Evolutionary conservation across 1,284 basidiomycete species (phyloP), one percentile per base, ranked within the genome.

Genomic region (Singerocomus inundabilis): DNA sequence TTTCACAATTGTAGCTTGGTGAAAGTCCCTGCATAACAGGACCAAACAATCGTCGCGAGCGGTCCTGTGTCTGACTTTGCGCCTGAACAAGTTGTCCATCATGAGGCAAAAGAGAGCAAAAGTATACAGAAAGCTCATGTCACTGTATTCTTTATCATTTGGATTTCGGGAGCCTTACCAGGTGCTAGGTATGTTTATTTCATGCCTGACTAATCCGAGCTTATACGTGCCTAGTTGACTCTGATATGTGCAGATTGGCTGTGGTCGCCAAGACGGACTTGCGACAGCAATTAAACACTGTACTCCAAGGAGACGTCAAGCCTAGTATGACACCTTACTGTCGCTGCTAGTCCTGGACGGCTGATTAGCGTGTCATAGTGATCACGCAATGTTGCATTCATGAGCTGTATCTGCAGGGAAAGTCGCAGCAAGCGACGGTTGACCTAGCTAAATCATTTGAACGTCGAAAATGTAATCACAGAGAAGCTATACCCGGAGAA

Each of bases 41-140:
- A 29, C 53, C 53, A 69, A 69, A 65, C 44, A 64, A 56, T 41
- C 31, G 13, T 30, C 11, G n/a, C n/a, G n/a, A n/a, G n/a, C n/a
- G n/a, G n/a, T n/a, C n/a, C n/a, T n/a, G n/a, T n/a, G n/a, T n/a
- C n/a, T n/a, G n/a, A 21, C 21, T n/a, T 4, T 11, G 25, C 18
- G 15, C 5, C 18, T 1, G 12, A 21, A 29, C 21, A 36, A 3
- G 33, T 15, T 13, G 36, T n/a, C 39, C 40, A 49, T 46, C 31
- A 98, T 98, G 94, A 78, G 93, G 52, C 91, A 95, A 72, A 95
- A 92, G 71, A 79, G 94, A 65, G 90, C 93, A 39, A 98, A 98
- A 72, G 81, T 85, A 1, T 96, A 96, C 71, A 84, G 87, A 62
- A 92, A 93, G 65, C 85, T 94, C 42, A 97, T 98, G 93, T 79